A percentile compares a stretch with the other conserved stretches of the same genome.
Evolutionary conservation across 2,329 filamentous ascomycete genomes (phyloP).

Genomic region (Pestalotiopsis sp.): DNA sequence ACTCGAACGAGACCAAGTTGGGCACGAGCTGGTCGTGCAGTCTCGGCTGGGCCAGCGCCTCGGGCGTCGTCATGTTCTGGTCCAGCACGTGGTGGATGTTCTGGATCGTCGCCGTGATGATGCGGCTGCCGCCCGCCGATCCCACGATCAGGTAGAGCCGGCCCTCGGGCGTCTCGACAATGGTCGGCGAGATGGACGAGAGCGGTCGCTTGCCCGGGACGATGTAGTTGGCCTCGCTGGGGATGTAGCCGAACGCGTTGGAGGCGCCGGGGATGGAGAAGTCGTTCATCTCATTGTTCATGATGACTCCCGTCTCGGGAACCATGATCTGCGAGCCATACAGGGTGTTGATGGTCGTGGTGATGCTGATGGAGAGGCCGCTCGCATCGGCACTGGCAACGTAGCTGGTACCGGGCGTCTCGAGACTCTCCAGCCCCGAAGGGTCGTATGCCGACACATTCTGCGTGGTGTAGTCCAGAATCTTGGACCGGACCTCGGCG

Average conservation of each 20-base stretch:
- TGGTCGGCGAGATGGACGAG: conserved; percentile 76
- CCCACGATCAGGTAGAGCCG: conserved; percentile 74
- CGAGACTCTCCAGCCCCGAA: conserved; percentile 45
- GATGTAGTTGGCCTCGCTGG: conserved; percentile 75
- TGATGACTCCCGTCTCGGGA: conserved; percentile 80
- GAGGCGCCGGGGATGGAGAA: conserved; percentile 74
- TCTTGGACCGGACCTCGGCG: conserved; percentile 51
- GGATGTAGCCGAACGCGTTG: conserved; percentile 79
- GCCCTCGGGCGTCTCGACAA: conserved; percentile 72
- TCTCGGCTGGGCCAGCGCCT: conserved; percentile 70
- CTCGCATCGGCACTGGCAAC: conserved; percentile 68
- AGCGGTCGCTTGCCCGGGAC: conserved; percentile 77
- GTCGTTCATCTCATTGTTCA: conserved; percentile 68
- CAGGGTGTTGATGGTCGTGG: conserved; percentile 79
- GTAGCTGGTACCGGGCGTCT: conserved; percentile 71
- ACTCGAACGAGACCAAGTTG: conserved; percentile 70
- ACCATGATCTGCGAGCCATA: conserved; percentile 79
- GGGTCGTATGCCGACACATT: conserved; percentile 48
- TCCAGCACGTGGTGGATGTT: conserved; percentile 77
- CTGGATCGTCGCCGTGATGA: conserved; percentile 83
- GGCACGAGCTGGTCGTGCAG: conserved; percentile 85
- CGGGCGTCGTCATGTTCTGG: conserved; percentile 57
- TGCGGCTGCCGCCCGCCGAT: conserved; percentile 80
- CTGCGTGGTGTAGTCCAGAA: conserved; percentile 42
- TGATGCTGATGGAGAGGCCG: conserved; percentile 75